Evolutionary conservation across 176 grass and related monocot species (phyloP), one percentile per base, ranked within the genome.

Genomic region (Paspalum vaginatum): DNA sequence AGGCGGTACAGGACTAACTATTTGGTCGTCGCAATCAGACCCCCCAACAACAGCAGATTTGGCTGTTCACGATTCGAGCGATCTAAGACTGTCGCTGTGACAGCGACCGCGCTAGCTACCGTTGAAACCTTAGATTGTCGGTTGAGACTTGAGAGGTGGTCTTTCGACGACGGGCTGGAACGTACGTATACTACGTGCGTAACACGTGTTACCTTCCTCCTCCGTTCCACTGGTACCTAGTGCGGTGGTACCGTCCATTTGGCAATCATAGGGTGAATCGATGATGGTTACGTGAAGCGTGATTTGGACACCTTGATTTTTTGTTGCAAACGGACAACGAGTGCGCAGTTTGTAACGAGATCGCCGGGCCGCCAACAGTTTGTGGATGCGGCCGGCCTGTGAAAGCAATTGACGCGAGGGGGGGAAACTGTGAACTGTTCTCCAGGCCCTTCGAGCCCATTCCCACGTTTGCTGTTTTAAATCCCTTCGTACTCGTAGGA

Each of bases 231-330:
- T 13, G 45, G 32, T 32, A 32, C 32, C 32, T 2, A 32, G 32
- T 32, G 3, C 32, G 32, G 32, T 32, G 32, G 32, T 32, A 5
- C 18, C 0, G 18, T 11, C 4, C 27, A n/a, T 11, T 12, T 60
- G 11, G 6, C 60, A 78, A 51, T 65, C 60, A 78, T 65, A 9
- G 76, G 27, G 76, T 52, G 27, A 49, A 38, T 2, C 57, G 43
- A 7, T 24, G 60, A 63, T 38, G 24, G 55, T 57, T 57, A 59
- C 0, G 5, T 12, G 25, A 48, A 5, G 11, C 37, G 18, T 52
- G 76, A 79, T 79, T 24, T 65, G 61, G 63, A 32, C 76, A 39
- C 6, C 27, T n/a, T 15, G 61, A 25, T 66, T 54, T 52, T 25
- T 22, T 32, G 7, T 79, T 51, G 32, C 46, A 17, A 66, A 15